A percentile compares a stretch with the other conserved stretches of the same genome.
These are phyloP conservation scores for Solanum acaule DNA, from an alignment of 257 asterid species.

Conservation along the genomic window DNA sequence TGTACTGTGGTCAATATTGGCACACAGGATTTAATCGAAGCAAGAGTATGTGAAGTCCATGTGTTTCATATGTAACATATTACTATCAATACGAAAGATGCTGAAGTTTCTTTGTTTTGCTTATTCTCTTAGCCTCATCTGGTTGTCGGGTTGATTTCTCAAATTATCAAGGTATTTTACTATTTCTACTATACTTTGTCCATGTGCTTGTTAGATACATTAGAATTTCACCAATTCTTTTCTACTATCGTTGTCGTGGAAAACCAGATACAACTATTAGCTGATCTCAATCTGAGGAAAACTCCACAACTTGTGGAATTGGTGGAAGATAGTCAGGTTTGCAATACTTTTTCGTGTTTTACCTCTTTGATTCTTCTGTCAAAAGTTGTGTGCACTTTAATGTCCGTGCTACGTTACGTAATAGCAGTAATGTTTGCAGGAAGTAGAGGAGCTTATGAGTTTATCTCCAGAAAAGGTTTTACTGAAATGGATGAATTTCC, in stretches of 20 bases:
- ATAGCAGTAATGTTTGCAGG: constrained; percentile 31
- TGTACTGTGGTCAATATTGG: constrained; percentile 96
- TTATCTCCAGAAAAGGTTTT: constrained; percentile 73
- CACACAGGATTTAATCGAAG: constrained; percentile 84
- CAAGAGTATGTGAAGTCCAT: constrained; percentile 43
- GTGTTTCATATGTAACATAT: not conserved
- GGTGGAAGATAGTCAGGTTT: constrained; percentile 79
- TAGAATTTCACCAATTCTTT: not conserved
- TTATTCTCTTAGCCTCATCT: constrained; percentile 64
- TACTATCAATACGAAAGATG: not conserved
- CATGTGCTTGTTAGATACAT: not conserved
- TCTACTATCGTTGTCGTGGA: not conserved
- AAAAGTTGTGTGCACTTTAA: not conserved
- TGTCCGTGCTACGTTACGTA: not conserved
- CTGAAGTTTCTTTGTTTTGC: not conserved
- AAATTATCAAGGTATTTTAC: constrained; percentile 67
- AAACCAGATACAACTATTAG: constrained; percentile 71
- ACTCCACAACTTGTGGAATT: constrained; percentile 86
- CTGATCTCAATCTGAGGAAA: constrained; percentile 79
- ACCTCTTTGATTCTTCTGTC: not conserved
- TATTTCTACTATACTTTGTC: not conserved
- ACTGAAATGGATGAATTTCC: constrained; percentile 92
- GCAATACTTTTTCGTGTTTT: not conserved
- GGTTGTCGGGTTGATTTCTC: constrained; percentile 76
- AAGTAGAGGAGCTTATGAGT: constrained; percentile 74